These are phyloP conservation scores for Podospora anserina DNA, from an alignment of 495 filamentous ascomycete genomes.

Conservation along the genomic window DNA sequence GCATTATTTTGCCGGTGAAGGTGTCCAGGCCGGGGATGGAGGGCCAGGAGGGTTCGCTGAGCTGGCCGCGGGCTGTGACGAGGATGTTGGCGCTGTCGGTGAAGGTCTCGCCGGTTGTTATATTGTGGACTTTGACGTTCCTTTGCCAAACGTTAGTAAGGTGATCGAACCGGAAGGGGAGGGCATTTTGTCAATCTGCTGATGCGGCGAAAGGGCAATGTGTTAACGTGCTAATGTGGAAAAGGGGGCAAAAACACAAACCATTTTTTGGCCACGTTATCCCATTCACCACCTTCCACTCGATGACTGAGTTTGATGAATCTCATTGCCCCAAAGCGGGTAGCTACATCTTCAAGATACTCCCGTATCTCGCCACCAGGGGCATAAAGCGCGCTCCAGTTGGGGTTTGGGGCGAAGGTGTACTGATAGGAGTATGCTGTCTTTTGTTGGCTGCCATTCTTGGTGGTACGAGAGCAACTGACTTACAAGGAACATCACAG, in stretches of 20 bases:
- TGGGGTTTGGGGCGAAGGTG: constrained; percentile 62
- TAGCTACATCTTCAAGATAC: constrained; percentile 57
- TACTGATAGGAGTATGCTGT: constrained; percentile 59
- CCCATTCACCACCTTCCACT: constrained; percentile 49
- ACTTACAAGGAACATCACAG: constrained; percentile 41
- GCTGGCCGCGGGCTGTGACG: constrained; percentile 61
- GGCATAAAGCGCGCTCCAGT: constrained; percentile 63
- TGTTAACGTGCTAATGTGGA: background rate
- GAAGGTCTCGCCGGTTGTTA: constrained; percentile 35
- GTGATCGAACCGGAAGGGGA: too few relatives aligned
- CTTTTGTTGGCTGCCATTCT: background rate
- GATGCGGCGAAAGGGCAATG: background rate
- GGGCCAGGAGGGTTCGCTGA: constrained; percentile 59
- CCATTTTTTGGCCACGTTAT: constrained; percentile 56
- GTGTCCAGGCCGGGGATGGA: constrained; percentile 54
- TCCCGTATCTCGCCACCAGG: constrained; percentile 61
- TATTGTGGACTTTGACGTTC: constrained; percentile 31
- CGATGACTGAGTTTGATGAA: constrained; percentile 43
- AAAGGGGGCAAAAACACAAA: constrained; percentile 42
- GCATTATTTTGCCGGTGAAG: constrained; percentile 57
- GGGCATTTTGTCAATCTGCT: background rate
- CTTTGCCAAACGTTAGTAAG: constrained; percentile 12
- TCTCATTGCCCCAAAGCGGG: constrained; percentile 55
- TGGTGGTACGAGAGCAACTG: background rate
- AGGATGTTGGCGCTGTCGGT: constrained; percentile 54